Base-by-base conservation (phyloP, 2,329 filamentous ascomycete species). In the Fusarium chuoi region DNA sequence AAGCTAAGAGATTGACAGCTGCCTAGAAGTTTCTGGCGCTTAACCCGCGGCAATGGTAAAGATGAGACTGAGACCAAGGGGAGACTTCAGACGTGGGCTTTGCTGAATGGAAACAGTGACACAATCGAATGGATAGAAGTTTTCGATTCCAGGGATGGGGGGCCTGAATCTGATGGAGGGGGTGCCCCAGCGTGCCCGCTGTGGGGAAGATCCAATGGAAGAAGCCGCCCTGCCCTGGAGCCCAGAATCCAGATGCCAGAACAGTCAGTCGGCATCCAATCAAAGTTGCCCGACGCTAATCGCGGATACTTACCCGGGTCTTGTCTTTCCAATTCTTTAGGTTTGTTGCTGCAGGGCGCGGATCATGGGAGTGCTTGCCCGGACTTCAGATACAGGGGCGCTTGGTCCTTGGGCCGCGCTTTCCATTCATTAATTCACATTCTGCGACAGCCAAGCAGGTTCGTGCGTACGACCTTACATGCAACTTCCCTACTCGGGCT, bases 391-490 rank as follows among this genome's bases (percentile, higher is more conserved):
- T 60, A 73, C 68, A 69, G 64, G 71, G 70, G 70, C 61, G 30
- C 44, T 46, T 57, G 69, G 35, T 49, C 46, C 35, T 62, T 74
- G 59, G 70, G 72, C 72, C 72, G 72, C 72, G 72, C 64, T 74
- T 74, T 75, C 72, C 72, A 74, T 66, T 51, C 68, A 61, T 66
- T 73, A 74, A 74, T 75, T 74, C 71, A 68, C 33, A 66, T 57
- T 57, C 60, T 74, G 68, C 48, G 68, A 70, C 68, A 62, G 54
- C 57, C 71, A 59, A 73, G 70, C 56, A 74, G 70, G 67, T 69
- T 61, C 67, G 67, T 70, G 67, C 67, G 66, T 61, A 46, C 61
- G 35, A 46, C 56, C 30, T 68, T 55, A 68, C 70, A 73, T 68
- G 70, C 62, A 68, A 71, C 70, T 74, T 64, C 66, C 71, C 60